Base-by-base conservation (phyloP, 2,329 filamentous ascomycete species). In the Zymoseptoria crescenta region DNA sequence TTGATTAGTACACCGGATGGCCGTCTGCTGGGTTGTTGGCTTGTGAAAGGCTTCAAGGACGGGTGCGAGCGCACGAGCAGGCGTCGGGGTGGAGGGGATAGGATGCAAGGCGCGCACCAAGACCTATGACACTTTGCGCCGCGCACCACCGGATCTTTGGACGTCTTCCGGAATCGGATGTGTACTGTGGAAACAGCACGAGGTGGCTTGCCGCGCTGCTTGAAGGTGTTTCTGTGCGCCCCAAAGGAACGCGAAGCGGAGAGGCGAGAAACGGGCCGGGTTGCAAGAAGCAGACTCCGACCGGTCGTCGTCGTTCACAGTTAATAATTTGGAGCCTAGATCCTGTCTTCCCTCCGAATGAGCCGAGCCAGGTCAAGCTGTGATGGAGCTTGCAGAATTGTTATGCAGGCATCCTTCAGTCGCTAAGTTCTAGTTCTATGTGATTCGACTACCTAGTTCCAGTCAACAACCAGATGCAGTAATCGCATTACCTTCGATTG, bases 1-100 rank as follows among this genome's bases (percentile, higher is more conserved):
- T 64, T 59, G 54, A 57, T 57, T 35, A 20, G 52, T 45, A 24
- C 29, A 35, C n/a, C 52, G 7, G 29, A 49, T 52, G 35, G 49
- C 55, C 6, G 27, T 56, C 49, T 49, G 21, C 54, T 29, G 54
- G 45, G 35, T 30, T 30, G 54, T 27, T 29, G 10, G 30, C 29
- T 55, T 21, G 52, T 28, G 19, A n/a, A 28, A 28, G 53, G 51
- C 24, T 24, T 29, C 51, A 13, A 53, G 51, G 52, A 7, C 16
- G 20, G 20, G 55, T 56, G 51, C 51, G 51, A 52, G 29, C 51
- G 51, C 51, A 52, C 51, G 29, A 29, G 21, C 16, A 52, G 7
- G 55, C 55, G 49, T n/a, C 19, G 20, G 41, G 20, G 51, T 28
- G 19, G 24, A 20, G 13, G 49, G 30, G 49, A 50, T 4, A 24